Conservation (phyloP, 108 stramenopile genomes). For the Craspedostauros australis region DNA sequence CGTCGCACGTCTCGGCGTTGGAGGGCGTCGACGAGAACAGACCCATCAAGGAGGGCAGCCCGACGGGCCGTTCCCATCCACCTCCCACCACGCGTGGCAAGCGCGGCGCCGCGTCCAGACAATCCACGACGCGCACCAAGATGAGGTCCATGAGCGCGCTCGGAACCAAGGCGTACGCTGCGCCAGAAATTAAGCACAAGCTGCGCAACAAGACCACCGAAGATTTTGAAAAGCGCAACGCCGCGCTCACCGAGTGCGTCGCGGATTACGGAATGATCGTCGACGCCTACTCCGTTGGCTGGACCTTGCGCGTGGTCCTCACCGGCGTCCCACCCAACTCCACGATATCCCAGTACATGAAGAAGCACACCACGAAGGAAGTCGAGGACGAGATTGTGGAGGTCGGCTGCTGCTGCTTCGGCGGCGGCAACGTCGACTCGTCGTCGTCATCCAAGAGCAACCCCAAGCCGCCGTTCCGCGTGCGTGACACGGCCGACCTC, state of each 20-base stretch:
- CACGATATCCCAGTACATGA: slow-evolving; percentile 61
- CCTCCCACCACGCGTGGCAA: not conserved
- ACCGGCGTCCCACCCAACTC: slow-evolving; percentile 76
- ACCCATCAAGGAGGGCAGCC: too few relatives aligned
- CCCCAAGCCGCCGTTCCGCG: slow-evolving; percentile 14
- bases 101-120: too few relatives aligned
- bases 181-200: slow-evolving; percentile 71
- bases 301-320: slow-evolving; percentile 68
- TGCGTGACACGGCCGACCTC: slow-evolving; percentile 51
- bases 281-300: slow-evolving; percentile 78
- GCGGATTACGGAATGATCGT: slow-evolving; percentile 85
- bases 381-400: slow-evolving; percentile 11
- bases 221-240: slow-evolving; percentile 37
- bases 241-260: slow-evolving; percentile 61
- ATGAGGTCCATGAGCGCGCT: slow-evolving; percentile 64
- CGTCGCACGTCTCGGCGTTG: slow-evolving; percentile 17
- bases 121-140: slow-evolving; percentile 29
- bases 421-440: too few relatives aligned
- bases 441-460: slow-evolving; percentile 1
- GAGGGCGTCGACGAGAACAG: slow-evolving; percentile 12
- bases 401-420: slow-evolving; percentile 35
- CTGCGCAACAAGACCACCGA: slow-evolving; percentile 39
- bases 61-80: too few relatives aligned
- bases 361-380: slow-evolving; percentile 23
- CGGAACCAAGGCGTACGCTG: slow-evolving; percentile 73